Evolutionary conservation across 202 grass and related monocot species (phyloP), one percentile per base, ranked within the genome.

Genomic region (Saccharum hybrid): DNA sequence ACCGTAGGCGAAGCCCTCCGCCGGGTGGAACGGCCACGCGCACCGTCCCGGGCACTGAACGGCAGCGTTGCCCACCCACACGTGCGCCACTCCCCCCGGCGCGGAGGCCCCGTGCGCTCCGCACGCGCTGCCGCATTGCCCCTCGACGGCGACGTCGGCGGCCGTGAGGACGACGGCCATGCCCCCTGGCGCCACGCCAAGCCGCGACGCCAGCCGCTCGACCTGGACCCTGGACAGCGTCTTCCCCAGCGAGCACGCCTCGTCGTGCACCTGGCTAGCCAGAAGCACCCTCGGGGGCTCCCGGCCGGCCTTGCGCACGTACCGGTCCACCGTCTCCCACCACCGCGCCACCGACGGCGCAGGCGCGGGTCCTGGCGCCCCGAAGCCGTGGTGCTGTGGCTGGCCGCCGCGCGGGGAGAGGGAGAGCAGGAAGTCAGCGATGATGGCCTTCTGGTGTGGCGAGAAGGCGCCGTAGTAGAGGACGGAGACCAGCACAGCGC

Each of bases 391-490:
- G 19, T 8, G 63, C 13, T 15, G 56, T 2, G 28, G 45, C 30
- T 38, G 49, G 52, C n/a, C 18, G 4, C 42, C 65, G 10, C 60
- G 60, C 6, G 87, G 89, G 5, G 88, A 91, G 72, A 93, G 88
- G 33, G 93, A 96, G 42, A 81, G 81, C 10, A 96, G 64, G 75
- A 96, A 96, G 78, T 93, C 88, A 40, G 86, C 74, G 26, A 93
- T 18, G 63, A 96, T 49, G 14, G 88, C 79, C 81, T 84, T 92
- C 77, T 96, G 90, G 79, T 84, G 83, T 23, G 84, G 81, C 13
- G 90, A 85, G 86, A 96, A 96, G 30, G 80, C 40, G 52, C 93
- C 93, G 28, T 96, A 96, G 84, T 90, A 96, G 40, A 96, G 81
- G 18, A 93, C 84, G 19, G 90, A 88, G 7, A 93, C 69, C 3